phyloP scores from a whole-genome alignment of 306 rosid genomes.

The Dalbergia cultrata region DNA sequence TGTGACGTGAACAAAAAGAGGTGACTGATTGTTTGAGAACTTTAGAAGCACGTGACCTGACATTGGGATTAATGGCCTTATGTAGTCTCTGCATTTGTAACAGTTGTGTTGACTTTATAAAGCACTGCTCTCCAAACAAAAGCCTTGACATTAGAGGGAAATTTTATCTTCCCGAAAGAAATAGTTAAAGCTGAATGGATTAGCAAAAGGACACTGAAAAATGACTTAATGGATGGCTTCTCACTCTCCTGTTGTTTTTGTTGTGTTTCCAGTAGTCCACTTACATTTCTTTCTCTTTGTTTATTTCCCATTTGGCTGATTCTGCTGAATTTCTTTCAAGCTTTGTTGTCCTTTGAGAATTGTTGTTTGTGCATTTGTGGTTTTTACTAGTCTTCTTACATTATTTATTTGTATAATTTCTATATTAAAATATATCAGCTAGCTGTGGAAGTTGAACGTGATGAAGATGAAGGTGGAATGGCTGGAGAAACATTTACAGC shows the following conservation, averaged over 20 bases:
- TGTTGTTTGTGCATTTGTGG: conserved; percentile 14
- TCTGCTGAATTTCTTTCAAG: conserved; percentile 5
- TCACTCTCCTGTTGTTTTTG: neutral
- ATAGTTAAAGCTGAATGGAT: neutral
- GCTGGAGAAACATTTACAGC: conserved; percentile 96
- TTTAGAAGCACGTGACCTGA: neutral
- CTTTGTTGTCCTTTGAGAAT: neutral
- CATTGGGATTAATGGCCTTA: neutral
- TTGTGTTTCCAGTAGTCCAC: neutral
- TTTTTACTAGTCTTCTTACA: neutral
- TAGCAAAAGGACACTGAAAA: conserved; percentile 12
- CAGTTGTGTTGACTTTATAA: neutral
- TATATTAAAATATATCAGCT: conserved; percentile 56
- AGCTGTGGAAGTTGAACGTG: conserved; percentile 97
- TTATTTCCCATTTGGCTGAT: neutral
- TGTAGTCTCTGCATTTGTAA: too few species aligned
- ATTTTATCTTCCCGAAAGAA: neutral
- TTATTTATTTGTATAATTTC: neutral
- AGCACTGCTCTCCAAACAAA: neutral
- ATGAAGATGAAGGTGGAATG: conserved; percentile 97
- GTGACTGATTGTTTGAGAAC: too few species aligned
- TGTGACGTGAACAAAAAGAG: too few species aligned
- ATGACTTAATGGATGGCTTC: neutral
- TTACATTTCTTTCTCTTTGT: neutral
- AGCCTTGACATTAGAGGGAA: neutral